Evolutionary conservation across 371 early-diverging fungal species (phyloP), one percentile per base, ranked within the genome.

Genomic region (Mortierella sp.): DNA sequence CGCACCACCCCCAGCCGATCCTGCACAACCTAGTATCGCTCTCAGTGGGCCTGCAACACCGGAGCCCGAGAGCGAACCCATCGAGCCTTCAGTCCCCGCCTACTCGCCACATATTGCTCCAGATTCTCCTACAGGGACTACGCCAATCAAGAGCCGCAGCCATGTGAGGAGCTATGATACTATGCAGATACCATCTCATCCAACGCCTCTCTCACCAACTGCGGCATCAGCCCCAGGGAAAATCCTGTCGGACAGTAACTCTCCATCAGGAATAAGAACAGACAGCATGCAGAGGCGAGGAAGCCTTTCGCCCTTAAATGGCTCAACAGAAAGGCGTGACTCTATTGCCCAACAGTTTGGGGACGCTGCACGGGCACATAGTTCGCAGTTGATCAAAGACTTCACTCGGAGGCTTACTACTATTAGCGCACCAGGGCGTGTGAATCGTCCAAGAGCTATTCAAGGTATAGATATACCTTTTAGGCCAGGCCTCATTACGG

Each of bases 61-160:
- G 16, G 62, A 40, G 20, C 69, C 69, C 0, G 69, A 49, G 24
- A 39, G 43, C 32, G 40, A 43, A 14, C 2, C 3, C 54, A 37
- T 14, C 2, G 74, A 57, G 18, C 62, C 43, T 26, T 57, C 57
- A 1, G 57, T 26, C 30, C 14, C 54, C 28, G 59, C 49, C 30
- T 26, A 65, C 32, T 63, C 68, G 2, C 51, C 58, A 24, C 28
- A 47, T 39, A 14, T 35, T 62, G 5, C 47, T 1, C 40, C 64
- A 28, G 65, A 37, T 54, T 59, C 62, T 12, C 58, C 71, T 39
- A 70, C 73, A 37, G 67, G 77, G 11, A 55, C 68, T 3, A 68
- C 68, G 1, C 80, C 80, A 11, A 80, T 72, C 45, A 60, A 64
- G 28, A 61, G 69, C 22, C 72, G 62, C 3, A 63, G 64, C 18